Base-by-base conservation (phyloP, 352 stramenopile species). In the Phytophthora cryptogea region DNA sequence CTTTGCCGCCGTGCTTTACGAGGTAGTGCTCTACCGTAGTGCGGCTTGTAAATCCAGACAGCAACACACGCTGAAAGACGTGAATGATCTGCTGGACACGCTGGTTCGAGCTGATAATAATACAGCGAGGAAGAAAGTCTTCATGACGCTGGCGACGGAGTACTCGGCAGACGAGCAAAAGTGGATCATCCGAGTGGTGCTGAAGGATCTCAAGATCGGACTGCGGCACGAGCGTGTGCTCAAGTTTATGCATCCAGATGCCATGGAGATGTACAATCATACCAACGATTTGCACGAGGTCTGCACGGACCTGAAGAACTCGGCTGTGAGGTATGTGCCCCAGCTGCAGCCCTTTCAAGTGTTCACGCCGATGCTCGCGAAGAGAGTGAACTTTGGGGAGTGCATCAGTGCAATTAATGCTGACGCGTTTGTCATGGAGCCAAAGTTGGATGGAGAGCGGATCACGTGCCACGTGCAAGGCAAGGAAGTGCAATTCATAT, bases 191-290 rank as follows among this genome's bases (percentile, higher is more conserved):
- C 85, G 85, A 33, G 76, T 93, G 23, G 63, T 95, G 40, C 76
- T 94, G n/a, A 95, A 94, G 33, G 85, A 94, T 39, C 67, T 95
- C 16, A 95, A 95, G 66, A 86, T 95, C 56, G 86, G 86, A 10
- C 43, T 95, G 23, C 78, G 77, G 16, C 83, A 95, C 59, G 85
- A 95, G 54, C 73, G 82, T 2, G 84, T 95, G 27, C 72, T 95
- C 11, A 82, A 72, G 6, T 93, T 82, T 47, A 83, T 95, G 9
- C 86, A 95, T 45, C 85, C 85, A 4, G 83, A 95, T 54, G 85
- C 86, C 7, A 68, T 74, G 37, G 85, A 94, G 54, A 94, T 95
- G 85, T 93, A 93, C 52, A 95, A 93, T 54, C 81, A 94, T 68
- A 94, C 86, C 36, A 95, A 89, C 36, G 86, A 95, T 48, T 55